A percentile compares a stretch with the other conserved stretches of the same genome.
These are phyloP conservation scores for Fusarium duplospermum DNA, from an alignment of 2,329 filamentous ascomycete species.

Conservation along the genomic window DNA sequence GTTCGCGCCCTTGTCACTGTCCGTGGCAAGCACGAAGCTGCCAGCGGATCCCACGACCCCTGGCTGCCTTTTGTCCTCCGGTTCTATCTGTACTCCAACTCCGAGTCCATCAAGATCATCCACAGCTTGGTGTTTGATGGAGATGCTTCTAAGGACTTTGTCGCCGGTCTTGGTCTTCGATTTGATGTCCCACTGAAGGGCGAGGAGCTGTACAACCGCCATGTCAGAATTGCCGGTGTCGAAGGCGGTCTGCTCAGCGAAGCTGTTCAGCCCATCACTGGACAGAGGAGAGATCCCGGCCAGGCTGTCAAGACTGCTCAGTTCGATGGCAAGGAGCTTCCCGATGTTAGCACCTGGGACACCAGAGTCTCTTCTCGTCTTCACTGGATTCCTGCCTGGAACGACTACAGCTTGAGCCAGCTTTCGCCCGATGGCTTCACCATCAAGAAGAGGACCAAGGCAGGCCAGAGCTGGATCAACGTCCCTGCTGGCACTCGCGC, in stretches of 20 bases:
- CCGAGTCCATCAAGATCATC: conserved; percentile 64
- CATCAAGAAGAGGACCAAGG: conserved; percentile 69
- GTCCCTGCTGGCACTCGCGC: conserved; percentile 67
- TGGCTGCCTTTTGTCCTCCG: conserved; percentile 65
- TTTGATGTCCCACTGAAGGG: conserved; percentile 66
- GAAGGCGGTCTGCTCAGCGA: conserved; percentile 68
- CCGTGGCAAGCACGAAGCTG: conserved; percentile 51
- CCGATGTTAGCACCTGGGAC: conserved; percentile 60
- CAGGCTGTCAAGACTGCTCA: conserved; percentile 61
- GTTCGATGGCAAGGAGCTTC: conserved; percentile 58
- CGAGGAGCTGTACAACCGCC: conserved; percentile 68
- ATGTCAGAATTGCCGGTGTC: conserved; percentile 66
- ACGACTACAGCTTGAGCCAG: conserved; percentile 67
- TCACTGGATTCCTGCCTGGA: conserved; percentile 69
- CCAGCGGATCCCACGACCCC: conserved; percentile 48
- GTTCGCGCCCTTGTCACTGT: conserved; percentile 58
- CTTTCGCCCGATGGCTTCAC: conserved; percentile 71
- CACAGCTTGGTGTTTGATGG: conserved; percentile 69
- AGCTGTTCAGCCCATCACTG: conserved; percentile 69
- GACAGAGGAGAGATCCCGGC: conserved; percentile 67
- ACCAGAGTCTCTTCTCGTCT: conserved; percentile 57
- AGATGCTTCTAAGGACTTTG: conserved; percentile 60
- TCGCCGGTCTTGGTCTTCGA: conserved; percentile 64
- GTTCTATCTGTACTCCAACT: conserved; percentile 70
- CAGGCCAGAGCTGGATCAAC: conserved; percentile 68